These are phyloP conservation scores for Eleusine coracana DNA, from an alignment of 176 grass and related monocot genomes.

Conservation along the genomic window DNA sequence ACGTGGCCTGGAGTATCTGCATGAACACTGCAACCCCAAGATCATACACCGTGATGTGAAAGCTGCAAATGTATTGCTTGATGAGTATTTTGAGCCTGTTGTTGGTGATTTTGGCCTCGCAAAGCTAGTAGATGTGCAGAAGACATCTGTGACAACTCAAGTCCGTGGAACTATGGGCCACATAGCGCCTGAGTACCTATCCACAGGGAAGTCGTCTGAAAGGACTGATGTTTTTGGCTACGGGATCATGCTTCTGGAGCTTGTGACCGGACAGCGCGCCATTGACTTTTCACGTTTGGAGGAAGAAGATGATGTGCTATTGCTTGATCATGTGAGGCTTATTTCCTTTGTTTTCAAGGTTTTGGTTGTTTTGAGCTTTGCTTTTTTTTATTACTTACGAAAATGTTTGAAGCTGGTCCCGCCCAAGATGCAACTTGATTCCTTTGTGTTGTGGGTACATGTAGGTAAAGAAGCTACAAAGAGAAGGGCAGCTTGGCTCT, in stretches of 20 bases:
- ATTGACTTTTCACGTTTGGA: slow-evolving; percentile 84
- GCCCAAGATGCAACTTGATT: background rate
- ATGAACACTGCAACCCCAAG: slow-evolving; percentile 89
- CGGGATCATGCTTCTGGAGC: slow-evolving; percentile 90
- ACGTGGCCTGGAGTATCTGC: slow-evolving; percentile 82
- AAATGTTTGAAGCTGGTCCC: background rate
- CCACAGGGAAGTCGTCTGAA: slow-evolving; percentile 81
- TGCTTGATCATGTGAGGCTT: slow-evolving; percentile 80
- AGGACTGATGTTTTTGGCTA: slow-evolving; percentile 92
- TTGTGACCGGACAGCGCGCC: slow-evolving; percentile 83
- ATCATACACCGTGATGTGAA: slow-evolving; percentile 96
- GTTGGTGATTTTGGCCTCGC: slow-evolving; percentile 92
- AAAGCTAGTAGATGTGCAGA: slow-evolving; percentile 84
- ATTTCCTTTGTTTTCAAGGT: background rate
- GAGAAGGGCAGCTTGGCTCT: slow-evolving; percentile 62
- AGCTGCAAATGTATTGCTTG: slow-evolving; percentile 91
- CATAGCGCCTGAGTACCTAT: slow-evolving; percentile 91
- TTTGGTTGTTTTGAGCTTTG: background rate
- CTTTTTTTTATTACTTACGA: background rate
- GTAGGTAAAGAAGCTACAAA: slow-evolving; percentile 88
- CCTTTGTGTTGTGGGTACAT: background rate
- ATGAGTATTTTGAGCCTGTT: slow-evolving; percentile 75
- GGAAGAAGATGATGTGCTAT: slow-evolving; percentile 81
- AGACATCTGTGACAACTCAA: slow-evolving; percentile 88
- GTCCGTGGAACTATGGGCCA: slow-evolving; percentile 92